Evolutionary conservation across 1,284 basidiomycete species (phyloP), one percentile per base, ranked within the genome.

Genomic region (Polyporus tsugae): DNA sequence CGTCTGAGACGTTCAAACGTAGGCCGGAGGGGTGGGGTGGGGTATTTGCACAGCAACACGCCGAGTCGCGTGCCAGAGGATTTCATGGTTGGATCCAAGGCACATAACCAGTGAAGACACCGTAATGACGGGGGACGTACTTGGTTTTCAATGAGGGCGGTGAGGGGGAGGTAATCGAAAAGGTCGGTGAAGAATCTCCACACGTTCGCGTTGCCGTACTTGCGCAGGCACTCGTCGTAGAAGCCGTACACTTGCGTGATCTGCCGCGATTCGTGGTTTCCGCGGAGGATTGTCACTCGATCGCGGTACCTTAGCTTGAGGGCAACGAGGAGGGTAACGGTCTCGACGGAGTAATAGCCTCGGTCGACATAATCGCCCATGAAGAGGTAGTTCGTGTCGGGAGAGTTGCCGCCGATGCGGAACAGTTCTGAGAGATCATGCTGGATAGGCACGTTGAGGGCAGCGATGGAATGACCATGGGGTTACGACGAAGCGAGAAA

Each of bases 291-390:
- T 70, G 98, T 99, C 75, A 99, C 96, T 64, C 98, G 94, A 83
- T 99, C 97, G 72, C 96, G 95, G 85, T 99, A 99, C 77, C 98
- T 93, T 71, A 99, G 87, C 85, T 99, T 99, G 81, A 99, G 89
- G 19, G 97, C 96, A 64, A 99, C 96, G 65, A 99, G 92, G n/a
- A 99, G 87, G 22, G 97, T 98, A 75, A 99, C 97, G 1, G 97
- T 99, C 84, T 99, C 97, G 64, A 99, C 98, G 19, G 96, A 98
- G 86, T 99, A 99, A 86, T 99, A 99, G 36, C 97, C 97, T 78
- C 98, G 92, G 86, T 99, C 98, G 75, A 99, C 98, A 79, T 99
- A 99, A 86, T 99, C 97, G 58, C 98, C 98, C 98, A 99, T 99
- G 87, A 99, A 99, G 75, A 99, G 93, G 83, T 99, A 99, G 84